Conservation (phyloP, 2,329 filamentous ascomycete species). For the Xylariales sp. region DNA sequence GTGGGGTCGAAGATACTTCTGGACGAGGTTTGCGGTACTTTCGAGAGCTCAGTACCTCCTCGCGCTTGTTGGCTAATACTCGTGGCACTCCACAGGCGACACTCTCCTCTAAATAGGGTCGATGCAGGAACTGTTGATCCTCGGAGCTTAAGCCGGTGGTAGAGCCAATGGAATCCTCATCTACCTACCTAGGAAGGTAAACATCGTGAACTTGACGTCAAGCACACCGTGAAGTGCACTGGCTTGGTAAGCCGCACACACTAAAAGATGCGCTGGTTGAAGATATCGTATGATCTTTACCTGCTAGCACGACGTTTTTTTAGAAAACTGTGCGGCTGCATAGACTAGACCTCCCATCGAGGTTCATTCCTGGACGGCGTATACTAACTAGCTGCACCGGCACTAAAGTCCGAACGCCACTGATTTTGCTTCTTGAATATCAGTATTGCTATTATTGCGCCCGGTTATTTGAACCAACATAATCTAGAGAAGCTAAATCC, state of each 20-base stretch:
- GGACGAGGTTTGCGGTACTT: background rate
- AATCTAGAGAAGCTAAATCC: too few species aligned
- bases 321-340: too few species aligned
- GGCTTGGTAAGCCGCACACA: too few species aligned
- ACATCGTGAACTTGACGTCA: background rate
- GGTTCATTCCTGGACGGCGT: background rate
- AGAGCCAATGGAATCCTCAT: background rate
- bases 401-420: conserved; percentile 2
- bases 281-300: too few species aligned
- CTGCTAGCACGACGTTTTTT: background rate
- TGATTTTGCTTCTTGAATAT: background rate
- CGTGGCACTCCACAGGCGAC: background rate
- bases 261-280: too few species aligned
- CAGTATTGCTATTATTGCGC: too few species aligned
- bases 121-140: conserved; percentile 3
- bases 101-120: background rate
- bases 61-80: background rate
- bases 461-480: too few species aligned
- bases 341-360: background rate
- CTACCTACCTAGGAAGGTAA: background rate
- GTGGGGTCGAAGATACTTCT: background rate
- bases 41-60: background rate
- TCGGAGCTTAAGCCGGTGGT: background rate
- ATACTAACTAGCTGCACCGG: background rate
- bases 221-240: too few species aligned